Percentiles rank a stretch among this genome's conserved stretches.
phyloP scores from a whole-genome alignment of 2,329 filamentous ascomycete species.

The Plenodomus biglobosus region DNA sequence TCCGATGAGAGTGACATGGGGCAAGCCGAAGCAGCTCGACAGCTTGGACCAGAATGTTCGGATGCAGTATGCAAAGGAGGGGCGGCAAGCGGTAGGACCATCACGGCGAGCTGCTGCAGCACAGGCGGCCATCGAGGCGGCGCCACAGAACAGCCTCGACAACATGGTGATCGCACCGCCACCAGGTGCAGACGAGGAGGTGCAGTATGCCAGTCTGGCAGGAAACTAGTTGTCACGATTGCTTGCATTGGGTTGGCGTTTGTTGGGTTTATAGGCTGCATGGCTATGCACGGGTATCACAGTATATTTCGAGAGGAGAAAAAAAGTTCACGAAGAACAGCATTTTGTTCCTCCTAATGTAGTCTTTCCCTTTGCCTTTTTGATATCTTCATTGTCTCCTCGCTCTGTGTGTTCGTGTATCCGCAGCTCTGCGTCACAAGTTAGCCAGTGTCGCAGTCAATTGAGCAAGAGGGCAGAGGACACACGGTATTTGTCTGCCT shows the following conservation, averaged over 20 bases:
- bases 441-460: constrained; percentile 10
- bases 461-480: neutral
- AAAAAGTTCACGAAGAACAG: constrained; percentile 43
- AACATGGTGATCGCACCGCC: constrained; percentile 67
- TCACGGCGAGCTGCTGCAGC: constrained; percentile 31
- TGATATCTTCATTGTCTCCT: constrained; percentile 90
- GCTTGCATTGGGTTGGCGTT: constrained; percentile 32
- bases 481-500: constrained; percentile 38
- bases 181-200: constrained; percentile 75
- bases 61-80: constrained; percentile 77
- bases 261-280: constrained; percentile 4
- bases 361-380: constrained; percentile 56
- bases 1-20: constrained; percentile 88
- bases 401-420: constrained; percentile 92
- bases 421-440: constrained; percentile 63
- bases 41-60: constrained; percentile 87
- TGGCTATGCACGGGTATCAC: constrained; percentile 34
- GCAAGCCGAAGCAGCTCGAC: constrained; percentile 86
- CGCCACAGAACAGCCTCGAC: constrained; percentile 48
- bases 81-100: constrained; percentile 49
- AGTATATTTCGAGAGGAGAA: constrained; percentile 25
- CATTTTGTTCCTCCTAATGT: constrained; percentile 43
- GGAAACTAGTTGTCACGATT: constrained; percentile 64
- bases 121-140: constrained; percentile 47
- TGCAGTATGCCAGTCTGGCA: constrained; percentile 81